Evolutionary conservation across 805 yeast genomes (phyloP).

Genomic region (Ogataea thermomethanolica): DNA sequence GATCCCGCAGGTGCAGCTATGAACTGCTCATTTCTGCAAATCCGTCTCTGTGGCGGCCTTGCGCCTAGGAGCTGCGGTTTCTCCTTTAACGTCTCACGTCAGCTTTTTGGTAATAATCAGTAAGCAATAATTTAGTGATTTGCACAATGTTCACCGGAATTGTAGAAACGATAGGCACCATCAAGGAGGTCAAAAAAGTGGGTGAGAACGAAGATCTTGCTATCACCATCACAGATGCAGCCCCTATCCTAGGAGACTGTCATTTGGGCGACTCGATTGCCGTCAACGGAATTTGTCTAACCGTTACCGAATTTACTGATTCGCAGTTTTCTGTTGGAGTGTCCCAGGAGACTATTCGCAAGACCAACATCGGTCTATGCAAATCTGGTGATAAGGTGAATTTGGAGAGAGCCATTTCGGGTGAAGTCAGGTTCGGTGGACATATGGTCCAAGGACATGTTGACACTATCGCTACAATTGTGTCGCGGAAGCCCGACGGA

Average conservation of each 20-base stretch:
- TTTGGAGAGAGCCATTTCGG: slow-evolving; percentile 84
- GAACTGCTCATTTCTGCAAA: too few species aligned
- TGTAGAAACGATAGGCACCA: slow-evolving; percentile 76
- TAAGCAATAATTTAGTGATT: background rate
- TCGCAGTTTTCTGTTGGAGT: slow-evolving; percentile 80
- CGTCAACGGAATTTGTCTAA: slow-evolving; percentile 85
- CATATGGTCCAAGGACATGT: slow-evolving; percentile 98
- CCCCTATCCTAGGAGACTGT: slow-evolving; percentile 66
- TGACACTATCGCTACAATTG: slow-evolving; percentile 78
- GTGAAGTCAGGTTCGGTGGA: slow-evolving; percentile 87
- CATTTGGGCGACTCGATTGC: slow-evolving; percentile 93
- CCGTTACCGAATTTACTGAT: slow-evolving; percentile 75
- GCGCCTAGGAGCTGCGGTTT: too few species aligned
- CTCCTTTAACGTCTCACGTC: too few species aligned
- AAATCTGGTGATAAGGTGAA: slow-evolving; percentile 62
- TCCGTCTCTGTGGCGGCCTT: too few species aligned
- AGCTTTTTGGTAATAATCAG: too few species aligned
- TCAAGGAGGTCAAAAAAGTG: slow-evolving; percentile 41
- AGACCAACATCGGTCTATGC: slow-evolving; percentile 71
- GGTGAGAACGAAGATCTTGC: slow-evolving; percentile 66
- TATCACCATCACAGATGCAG: slow-evolving; percentile 59
- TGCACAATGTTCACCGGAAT: slow-evolving; percentile 85
- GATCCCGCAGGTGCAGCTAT: too few species aligned
- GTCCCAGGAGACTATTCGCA: slow-evolving; percentile 85
- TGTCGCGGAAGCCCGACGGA: slow-evolving; percentile 52